A percentile compares a stretch with the other conserved stretches of the same genome.
Evolutionary conservation across 352 stramenopile genomes (phyloP).

Genomic region (Pythium dissimile): DNA sequence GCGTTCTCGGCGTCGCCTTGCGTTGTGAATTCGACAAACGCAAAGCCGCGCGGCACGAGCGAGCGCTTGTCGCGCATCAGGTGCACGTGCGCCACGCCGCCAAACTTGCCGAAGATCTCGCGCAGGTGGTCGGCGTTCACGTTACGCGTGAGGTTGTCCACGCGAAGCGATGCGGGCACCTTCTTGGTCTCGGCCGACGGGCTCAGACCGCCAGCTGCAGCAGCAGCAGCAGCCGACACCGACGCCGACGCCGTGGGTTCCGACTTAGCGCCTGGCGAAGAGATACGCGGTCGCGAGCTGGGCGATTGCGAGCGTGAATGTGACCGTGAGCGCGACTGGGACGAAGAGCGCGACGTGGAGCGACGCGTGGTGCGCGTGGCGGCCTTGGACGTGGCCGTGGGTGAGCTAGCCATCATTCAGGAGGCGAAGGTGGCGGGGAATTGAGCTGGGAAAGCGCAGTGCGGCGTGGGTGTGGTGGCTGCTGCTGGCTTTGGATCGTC

Average conservation of each 20-base stretch:
- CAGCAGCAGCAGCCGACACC: neutral
- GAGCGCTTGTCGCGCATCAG: constrained; percentile 31
- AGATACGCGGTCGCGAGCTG: neutral
- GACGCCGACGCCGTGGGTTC: neutral
- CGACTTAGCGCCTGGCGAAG: neutral
- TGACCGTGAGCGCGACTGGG: constrained; percentile 11
- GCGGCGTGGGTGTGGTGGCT: too few species aligned
- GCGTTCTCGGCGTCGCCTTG: constrained; percentile 51
- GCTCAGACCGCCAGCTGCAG: constrained; percentile 5
- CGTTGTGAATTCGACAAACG: constrained; percentile 56
- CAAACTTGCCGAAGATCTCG: constrained; percentile 89
- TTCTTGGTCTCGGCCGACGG: constrained; percentile 10
- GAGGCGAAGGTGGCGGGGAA: too few species aligned
- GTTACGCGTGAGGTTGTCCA: constrained; percentile 85
- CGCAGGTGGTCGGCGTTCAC: constrained; percentile 76
- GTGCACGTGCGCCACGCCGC: constrained; percentile 49
- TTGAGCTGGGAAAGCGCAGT: too few species aligned
- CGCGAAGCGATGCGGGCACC: constrained; percentile 33
- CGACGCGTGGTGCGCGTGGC: neutral
- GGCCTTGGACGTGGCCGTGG: neutral
- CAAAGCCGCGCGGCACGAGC: constrained; percentile 31
- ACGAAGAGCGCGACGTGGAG: neutral
- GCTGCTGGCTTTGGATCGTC: too few species aligned
- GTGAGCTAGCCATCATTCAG: too few species aligned
- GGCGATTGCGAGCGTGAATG: constrained; percentile 28